These are phyloP conservation scores for Neoascochyta sp. DNA, from an alignment of 2,329 filamentous ascomycete species.

Conservation along the genomic window DNA sequence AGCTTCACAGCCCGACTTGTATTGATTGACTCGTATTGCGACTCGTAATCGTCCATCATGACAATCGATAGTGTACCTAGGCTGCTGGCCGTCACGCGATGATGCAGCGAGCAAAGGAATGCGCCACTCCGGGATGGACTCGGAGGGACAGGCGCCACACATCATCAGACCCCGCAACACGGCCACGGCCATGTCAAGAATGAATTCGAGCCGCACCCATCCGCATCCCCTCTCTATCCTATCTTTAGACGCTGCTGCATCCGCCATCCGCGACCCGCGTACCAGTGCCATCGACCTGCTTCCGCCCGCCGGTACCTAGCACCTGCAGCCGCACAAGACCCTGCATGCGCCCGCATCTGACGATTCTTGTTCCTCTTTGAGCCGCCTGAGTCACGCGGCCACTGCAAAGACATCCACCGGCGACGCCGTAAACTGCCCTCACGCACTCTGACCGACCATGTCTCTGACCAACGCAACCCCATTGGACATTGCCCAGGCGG, in stretches of 20 bases:
- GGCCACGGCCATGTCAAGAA: no score
- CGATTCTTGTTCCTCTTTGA: conserved; percentile 12
- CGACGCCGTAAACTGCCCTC: conserved; percentile 12
- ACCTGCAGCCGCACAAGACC: conserved; percentile 14
- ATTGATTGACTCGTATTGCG: no score
- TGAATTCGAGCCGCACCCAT: no score
- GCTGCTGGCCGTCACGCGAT: no score
- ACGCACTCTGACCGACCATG: conserved; percentile 54
- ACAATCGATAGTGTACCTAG: conserved; percentile 1
- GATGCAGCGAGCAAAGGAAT: no score
- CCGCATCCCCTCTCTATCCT: conserved; percentile 10
- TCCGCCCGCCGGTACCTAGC: no score
- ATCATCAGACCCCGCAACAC: conserved; percentile 22
- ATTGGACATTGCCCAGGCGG: conserved; percentile 69
- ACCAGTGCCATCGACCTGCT: no score
- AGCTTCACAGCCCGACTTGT: no score
- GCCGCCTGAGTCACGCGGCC: conserved; percentile 25
- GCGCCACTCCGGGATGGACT: no score
- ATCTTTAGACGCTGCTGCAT: conserved; percentile 20
- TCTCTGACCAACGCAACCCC: conserved; percentile 85
- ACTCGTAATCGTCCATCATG: no score
- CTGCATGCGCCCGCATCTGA: conserved; percentile 14
- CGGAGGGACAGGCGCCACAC: conserved; percentile 1
- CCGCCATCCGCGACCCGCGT: no score
- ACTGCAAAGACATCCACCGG: conserved; percentile 10